Evolutionary conservation across 768 basidiomycete genomes (phyloP), one percentile per base, ranked within the genome.

Genomic region (Brasilioporus rufonigricans): DNA sequence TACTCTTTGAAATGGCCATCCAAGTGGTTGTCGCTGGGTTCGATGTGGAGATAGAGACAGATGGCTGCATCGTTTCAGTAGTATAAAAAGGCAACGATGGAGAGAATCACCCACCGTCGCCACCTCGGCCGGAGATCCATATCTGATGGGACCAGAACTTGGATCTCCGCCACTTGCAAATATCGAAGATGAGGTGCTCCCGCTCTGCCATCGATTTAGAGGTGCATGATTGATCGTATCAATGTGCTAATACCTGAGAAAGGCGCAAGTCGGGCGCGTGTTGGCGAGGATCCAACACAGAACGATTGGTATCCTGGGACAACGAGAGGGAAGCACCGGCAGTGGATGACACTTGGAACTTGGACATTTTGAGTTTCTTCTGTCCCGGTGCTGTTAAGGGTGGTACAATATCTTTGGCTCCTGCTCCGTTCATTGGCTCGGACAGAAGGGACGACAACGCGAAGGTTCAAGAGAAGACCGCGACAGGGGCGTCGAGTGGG

Each of bases 141-240:
- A 2, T 44, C 35, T 63, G 41, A 43, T 27, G 32, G 61, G 55
- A 45, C 48, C 32, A 47, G 60, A n/a, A 33, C 33, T 52, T 44
- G 44, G 35, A 39, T 49, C 56, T 32, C 18, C 44, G 29, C 52
- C 32, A 44, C 40, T 56, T 29, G 58, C 47, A 29, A 54, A 52
- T 16, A 52, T 53, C 44, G 58, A 65, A 55, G 63, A 54, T 10
- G 53, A n/a, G 36, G 48, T 4, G 13, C 44, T 44, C 11, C 56
- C 61, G 16, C 53, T 55, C 68, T 69, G 47, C 19, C 24, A 40
- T 31, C 23, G 48, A 48, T 26, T 68, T 35, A 64, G 67, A 59
- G 31, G 26, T 49, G 50, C 50, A 47, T 23, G 26, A 16, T 12
- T 36, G 50, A 55, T 44, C 24, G 27, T 13, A 13, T 29, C 39